These are phyloP conservation scores for Penicillium brasilianum DNA, from an alignment of 2,329 filamentous ascomycete genomes.

Conservation along the genomic window DNA sequence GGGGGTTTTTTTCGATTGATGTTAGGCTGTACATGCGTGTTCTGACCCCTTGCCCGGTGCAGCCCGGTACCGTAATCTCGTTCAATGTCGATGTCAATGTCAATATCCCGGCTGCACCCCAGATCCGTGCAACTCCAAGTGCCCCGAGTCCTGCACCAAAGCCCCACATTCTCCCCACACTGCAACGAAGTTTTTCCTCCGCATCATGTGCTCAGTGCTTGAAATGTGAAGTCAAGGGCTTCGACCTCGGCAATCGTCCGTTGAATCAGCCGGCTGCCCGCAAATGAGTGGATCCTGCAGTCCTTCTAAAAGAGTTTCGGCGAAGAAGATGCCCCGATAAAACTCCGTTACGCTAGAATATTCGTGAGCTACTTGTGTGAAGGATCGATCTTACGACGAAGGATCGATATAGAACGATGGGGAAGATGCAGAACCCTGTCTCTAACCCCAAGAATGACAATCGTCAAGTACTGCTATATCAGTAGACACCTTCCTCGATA, in stretches of 20 bases:
- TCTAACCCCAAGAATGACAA: neutral
- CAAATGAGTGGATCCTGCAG: neutral
- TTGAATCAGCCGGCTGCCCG: neutral
- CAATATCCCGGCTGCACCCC: neutral
- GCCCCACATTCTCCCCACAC: constrained; percentile 17
- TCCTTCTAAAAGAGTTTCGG: neutral
- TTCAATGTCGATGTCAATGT: too few species aligned
- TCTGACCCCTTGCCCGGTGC: too few species aligned
- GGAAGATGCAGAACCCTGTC: neutral
- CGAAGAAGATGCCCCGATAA: constrained; percentile 7
- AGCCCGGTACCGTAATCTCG: too few species aligned
- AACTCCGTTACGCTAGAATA: constrained; percentile 3
- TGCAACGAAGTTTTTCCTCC: neutral
- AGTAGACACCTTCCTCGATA: neutral
- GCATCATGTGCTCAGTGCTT: neutral
- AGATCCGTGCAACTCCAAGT: constrained; percentile 2
- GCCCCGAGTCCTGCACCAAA: neutral
- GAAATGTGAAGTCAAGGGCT: too few species aligned
- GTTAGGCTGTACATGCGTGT: neutral
- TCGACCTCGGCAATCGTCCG: neutral
- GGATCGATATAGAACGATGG: neutral
- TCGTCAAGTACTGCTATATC: neutral
- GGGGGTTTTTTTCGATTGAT: too few species aligned
- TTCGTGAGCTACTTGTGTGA: neutral
- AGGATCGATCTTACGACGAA: neutral